Conservation (phyloP, 345 rosid genomes). For the Populus davidiana region DNA sequence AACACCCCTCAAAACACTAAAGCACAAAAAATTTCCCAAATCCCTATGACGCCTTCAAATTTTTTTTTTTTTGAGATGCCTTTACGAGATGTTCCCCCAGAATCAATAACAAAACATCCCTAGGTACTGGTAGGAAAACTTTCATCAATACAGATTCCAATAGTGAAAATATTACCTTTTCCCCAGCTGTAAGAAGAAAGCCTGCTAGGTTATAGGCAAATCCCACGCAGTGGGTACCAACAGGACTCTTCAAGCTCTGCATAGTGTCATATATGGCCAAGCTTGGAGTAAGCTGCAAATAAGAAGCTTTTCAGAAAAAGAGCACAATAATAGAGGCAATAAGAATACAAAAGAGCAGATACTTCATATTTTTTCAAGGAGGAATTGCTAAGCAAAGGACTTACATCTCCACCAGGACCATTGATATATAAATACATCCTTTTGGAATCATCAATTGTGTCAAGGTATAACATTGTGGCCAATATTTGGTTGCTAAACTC, state of each 20-base stretch:
- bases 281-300: constrained; percentile 73
- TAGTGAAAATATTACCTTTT: constrained; percentile 48
- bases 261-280: constrained; percentile 80
- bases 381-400: constrained; percentile 25
- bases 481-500: constrained; percentile 85
- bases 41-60: no score
- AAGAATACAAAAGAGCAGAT: not conserved
- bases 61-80: no score
- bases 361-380: not conserved
- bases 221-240: constrained; percentile 74
- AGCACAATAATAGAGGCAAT: not conserved
- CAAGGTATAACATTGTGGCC: constrained; percentile 92
- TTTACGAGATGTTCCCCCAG: no score
- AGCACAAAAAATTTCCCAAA: no score
- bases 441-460: constrained; percentile 64
- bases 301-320: constrained; percentile 15
- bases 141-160: not conserved
- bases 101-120: no score
- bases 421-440: constrained; percentile 63
- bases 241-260: constrained; percentile 78
- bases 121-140: not conserved
- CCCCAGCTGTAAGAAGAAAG: constrained; percentile 83
- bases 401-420: constrained; percentile 91
- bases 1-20: no score
- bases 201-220: constrained; percentile 82